phyloP scores from a whole-genome alignment of 768 basidiomycete species.

The Leucosporidium scottii region DNA sequence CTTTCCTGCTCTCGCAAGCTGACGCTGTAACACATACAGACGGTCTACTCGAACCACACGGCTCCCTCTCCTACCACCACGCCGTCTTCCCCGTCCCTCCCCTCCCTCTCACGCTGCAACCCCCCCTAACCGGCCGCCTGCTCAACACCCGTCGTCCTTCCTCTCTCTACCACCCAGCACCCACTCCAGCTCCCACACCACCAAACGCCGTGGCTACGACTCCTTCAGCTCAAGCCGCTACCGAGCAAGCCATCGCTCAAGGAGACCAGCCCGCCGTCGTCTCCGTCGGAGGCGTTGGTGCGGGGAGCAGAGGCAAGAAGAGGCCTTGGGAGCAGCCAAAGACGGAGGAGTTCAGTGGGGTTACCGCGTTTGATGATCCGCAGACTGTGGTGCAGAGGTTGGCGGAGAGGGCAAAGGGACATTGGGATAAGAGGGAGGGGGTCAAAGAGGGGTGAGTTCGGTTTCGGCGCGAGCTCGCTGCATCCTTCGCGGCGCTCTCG shows the following conservation, averaged over 20 bases:
- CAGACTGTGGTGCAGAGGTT: constrained; percentile 15
- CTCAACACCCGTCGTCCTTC: not conserved
- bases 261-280: not conserved
- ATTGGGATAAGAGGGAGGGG: constrained; percentile 31
- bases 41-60: constrained; percentile 21
- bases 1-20: not conserved
- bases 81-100: constrained; percentile 31
- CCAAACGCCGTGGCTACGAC: not conserved
- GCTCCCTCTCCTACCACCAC: constrained; percentile 31
- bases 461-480: not conserved
- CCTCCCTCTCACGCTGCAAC: constrained; percentile 20
- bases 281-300: not conserved
- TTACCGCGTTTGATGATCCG: constrained; percentile 23
- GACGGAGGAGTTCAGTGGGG: constrained; percentile 24
- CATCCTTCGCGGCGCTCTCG: not conserved
- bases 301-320: not conserved
- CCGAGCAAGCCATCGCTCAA: not conserved
- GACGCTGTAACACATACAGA: constrained; percentile 2
- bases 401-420: constrained; percentile 20
- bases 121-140: constrained; percentile 19
- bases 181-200: not conserved
- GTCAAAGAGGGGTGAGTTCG: constrained; percentile 27
- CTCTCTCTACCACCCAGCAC: not conserved
- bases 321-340: constrained; percentile 24
- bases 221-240: too few relatives aligned